Base-by-base conservation (phyloP, 768 basidiomycete species). In the Lactifluus echinatus region DNA sequence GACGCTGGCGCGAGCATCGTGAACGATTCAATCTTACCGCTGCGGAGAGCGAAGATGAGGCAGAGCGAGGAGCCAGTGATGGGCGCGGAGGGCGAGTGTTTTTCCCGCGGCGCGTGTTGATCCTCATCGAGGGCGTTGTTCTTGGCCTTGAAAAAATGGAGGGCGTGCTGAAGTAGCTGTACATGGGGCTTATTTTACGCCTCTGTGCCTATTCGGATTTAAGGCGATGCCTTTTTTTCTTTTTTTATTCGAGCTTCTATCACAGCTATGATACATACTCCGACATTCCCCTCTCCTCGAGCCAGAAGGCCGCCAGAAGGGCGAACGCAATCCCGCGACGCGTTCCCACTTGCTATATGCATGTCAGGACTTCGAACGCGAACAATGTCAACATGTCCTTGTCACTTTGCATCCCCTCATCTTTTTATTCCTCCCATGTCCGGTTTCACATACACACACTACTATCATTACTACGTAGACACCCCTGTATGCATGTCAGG, bases 111-210 rank as follows among this genome's bases (percentile, higher is more conserved):
- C 77, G 75, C 15, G 71, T 86, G n/a, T 78, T 78, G 4, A 67
- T 79, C 8, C 74, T 88, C 44, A 80, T 88, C 55, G 76, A 76
- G 45, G 80, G 79, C 3, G 75, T 87, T 26, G 84, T 86, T 59
- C 71, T 75, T 37, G 78, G 82, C 5, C 72, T 89, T 36, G 82
- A 84, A 65, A 79, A 75, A 63, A 84, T 87, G 80, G 85, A 89
- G 66, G 74, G 74, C 43, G 72, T 75, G n/a, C 55, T 63, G 33
- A 61, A 53, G 40, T 63, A 61, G 44, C 15, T 15, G 7, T 21
- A 19, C 24, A 11, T 4, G 5, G 31, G 11, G 19, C 6, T 43
- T 19, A 24, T 21, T 29, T 44, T 21, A 2, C 19, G 5, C 31
- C 31, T 5, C 26, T 17, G 4, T 21, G 15, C 28, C 1, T 31